Percentiles rank a stretch among this genome's conserved stretches.
phyloP scores from a whole-genome alignment of 257 asterid species.

The Osmanthus fragrans region DNA sequence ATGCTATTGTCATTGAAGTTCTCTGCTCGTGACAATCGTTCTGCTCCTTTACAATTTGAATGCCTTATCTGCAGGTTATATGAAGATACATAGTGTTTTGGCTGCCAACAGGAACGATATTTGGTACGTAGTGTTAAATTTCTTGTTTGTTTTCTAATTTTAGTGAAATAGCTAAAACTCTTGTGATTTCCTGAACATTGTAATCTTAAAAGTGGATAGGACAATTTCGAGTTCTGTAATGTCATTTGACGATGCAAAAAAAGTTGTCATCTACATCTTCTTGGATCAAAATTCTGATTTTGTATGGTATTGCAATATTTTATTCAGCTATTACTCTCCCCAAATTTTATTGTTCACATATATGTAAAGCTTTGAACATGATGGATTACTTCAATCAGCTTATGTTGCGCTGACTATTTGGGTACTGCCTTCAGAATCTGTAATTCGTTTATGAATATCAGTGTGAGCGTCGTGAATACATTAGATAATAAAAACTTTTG shows the following conservation, averaged over 20 bases:
- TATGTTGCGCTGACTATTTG: not conserved
- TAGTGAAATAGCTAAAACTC: not conserved
- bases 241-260: not conserved
- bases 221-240: constrained; percentile 1
- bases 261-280: not conserved
- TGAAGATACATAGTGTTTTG: constrained; percentile 41
- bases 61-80: constrained; percentile 59
- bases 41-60: constrained; percentile 34
- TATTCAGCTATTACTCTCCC: not conserved
- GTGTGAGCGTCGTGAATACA: not conserved
- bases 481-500: not conserved
- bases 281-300: not conserved
- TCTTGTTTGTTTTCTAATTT: constrained; percentile 6
- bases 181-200: not conserved
- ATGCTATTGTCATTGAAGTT: constrained; percentile 4
- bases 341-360: not conserved
- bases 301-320: not conserved
- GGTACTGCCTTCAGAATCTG: not conserved
- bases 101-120: constrained; percentile 32
- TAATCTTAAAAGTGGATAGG: not conserved
- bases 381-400: not conserved
- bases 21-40: constrained; percentile 17
- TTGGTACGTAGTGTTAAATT: constrained; percentile 36
- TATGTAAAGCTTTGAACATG: not conserved
- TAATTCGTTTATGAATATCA: not conserved